These are phyloP conservation scores for Fomitopsis serialis DNA, from an alignment of 768 basidiomycete genomes.

Conservation along the genomic window DNA sequence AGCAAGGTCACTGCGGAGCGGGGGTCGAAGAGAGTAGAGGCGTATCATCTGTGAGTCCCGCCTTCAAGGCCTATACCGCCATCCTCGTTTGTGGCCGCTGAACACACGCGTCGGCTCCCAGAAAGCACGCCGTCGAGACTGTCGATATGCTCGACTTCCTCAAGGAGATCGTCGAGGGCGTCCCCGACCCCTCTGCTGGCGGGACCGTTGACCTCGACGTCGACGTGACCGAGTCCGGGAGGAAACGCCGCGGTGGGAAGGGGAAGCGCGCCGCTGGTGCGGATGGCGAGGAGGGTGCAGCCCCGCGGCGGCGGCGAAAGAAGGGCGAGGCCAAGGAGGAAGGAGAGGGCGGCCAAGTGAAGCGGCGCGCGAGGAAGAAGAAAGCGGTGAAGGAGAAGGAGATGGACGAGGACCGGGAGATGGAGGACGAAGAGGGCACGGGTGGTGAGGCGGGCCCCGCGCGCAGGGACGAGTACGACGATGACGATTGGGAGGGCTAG, in stretches of 20 bases:
- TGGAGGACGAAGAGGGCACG: slow-evolving; percentile 31
- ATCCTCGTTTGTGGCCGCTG: not conserved
- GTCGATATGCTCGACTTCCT: slow-evolving; percentile 91
- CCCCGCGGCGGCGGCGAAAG: slow-evolving; percentile 39
- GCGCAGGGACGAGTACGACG: slow-evolving; percentile 26
- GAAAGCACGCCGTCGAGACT: slow-evolving; percentile 88
- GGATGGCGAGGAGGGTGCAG: slow-evolving; percentile 29
- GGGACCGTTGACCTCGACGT: slow-evolving; percentile 71
- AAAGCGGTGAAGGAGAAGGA: slow-evolving; percentile 21
- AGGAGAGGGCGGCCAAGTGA: slow-evolving; percentile 28
- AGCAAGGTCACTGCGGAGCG: slow-evolving; percentile 73
- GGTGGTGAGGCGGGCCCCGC: not conserved
- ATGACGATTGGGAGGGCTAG: slow-evolving; percentile 33
- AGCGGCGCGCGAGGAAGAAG: slow-evolving; percentile 34
- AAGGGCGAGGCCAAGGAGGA: slow-evolving; percentile 21
- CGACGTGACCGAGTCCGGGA: slow-evolving; percentile 40
- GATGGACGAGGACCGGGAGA: slow-evolving; percentile 41
- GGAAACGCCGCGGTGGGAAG: slow-evolving; percentile 58
- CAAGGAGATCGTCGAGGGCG: slow-evolving; percentile 80
- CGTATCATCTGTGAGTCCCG: slow-evolving; percentile 81
- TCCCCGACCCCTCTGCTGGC: slow-evolving; percentile 84
- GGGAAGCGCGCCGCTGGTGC: slow-evolving; percentile 33
- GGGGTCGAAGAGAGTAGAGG: slow-evolving; percentile 85
- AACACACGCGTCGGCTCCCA: slow-evolving; percentile 32
- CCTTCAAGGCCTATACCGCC: too few relatives aligned